A percentile compares a stretch with the other conserved stretches of the same genome.
phyloP scores from a whole-genome alignment of 2,329 filamentous ascomycete species.

The Pseudogymnoascus sp. region DNA sequence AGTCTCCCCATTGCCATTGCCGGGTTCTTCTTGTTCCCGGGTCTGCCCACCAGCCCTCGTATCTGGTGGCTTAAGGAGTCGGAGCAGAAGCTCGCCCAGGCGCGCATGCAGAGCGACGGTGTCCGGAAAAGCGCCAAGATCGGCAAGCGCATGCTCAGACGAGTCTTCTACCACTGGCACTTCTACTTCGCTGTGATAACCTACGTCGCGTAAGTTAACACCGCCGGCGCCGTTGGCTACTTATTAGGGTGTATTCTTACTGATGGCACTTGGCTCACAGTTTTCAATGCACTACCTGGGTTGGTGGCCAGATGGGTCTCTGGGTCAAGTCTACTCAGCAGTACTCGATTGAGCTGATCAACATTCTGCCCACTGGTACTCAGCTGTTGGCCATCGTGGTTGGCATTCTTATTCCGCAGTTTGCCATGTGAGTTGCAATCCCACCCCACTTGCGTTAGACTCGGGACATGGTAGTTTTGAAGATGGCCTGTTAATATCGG shows the following conservation, averaged over 20 bases:
- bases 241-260: background rate
- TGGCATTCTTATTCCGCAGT: background rate
- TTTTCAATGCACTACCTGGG: conserved; percentile 19
- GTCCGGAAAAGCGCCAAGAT: conserved; percentile 11
- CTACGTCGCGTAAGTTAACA: background rate
- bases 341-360: background rate
- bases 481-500: background rate
- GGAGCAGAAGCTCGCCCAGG: conserved; percentile 22
- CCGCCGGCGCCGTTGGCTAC: background rate
- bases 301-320: conserved; percentile 25
- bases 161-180: conserved; percentile 25
- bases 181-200: conserved; percentile 16
- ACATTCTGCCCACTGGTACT: background rate
- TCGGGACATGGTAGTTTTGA: background rate
- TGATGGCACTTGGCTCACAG: background rate
- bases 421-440: background rate
- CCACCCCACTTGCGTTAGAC: no score
- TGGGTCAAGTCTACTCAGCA: conserved; percentile 16
- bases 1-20: conserved; percentile 27
- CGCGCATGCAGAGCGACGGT: conserved; percentile 21
- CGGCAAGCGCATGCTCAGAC: conserved; percentile 19
- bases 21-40: conserved; percentile 23
- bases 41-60: conserved; percentile 19
- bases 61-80: conserved; percentile 24
- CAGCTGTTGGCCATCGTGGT: background rate